phyloP scores from a whole-genome alignment of 768 basidiomycete species.

The Suillus cothurnatus region DNA sequence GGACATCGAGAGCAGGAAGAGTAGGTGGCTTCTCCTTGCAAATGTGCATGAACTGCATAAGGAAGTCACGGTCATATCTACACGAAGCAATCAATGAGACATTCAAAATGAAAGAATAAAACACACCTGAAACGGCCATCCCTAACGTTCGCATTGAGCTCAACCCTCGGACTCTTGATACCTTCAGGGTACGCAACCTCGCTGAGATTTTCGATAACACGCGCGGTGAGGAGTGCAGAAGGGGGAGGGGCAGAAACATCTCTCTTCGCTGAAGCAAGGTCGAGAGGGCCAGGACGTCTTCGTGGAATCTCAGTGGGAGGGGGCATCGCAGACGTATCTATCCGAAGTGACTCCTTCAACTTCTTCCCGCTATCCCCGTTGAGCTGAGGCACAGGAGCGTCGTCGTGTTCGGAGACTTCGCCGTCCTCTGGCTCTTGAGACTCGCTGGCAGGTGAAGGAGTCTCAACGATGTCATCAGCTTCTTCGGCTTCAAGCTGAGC shows the following conservation, averaged over 20 bases:
- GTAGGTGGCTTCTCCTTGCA: slow-evolving; percentile 95
- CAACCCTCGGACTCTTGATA: slow-evolving; percentile 77
- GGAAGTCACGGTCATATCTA: slow-evolving; percentile 97
- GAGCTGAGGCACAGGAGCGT: slow-evolving; percentile 26
- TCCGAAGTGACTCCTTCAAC: slow-evolving; percentile 58
- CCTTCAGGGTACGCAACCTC: slow-evolving; percentile 81
- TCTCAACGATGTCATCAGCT: slow-evolving; percentile 28
- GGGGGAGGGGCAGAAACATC: slow-evolving; percentile 33
- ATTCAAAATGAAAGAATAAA: not conserved
- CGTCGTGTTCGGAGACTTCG: slow-evolving; percentile 36
- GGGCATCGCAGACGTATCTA: slow-evolving; percentile 57
- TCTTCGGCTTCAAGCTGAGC: slow-evolving; percentile 35
- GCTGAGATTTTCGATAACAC: slow-evolving; percentile 81
- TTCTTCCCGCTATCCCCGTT: slow-evolving; percentile 47
- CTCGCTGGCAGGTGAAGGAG: slow-evolving; percentile 43
- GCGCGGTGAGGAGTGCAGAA: slow-evolving; percentile 78
- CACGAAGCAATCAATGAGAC: not conserved
- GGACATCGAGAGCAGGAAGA: slow-evolving; percentile 85
- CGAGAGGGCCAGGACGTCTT: slow-evolving; percentile 72
- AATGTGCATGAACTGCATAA: slow-evolving; percentile 92
- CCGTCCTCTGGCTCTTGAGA: slow-evolving; percentile 47
- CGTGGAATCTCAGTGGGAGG: slow-evolving; percentile 40
- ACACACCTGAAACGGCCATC: slow-evolving; percentile 85
- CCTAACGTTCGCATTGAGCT: slow-evolving; percentile 81
- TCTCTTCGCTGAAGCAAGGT: slow-evolving; percentile 58